Base-by-base conservation (phyloP, 2,329 filamentous ascomycete genomes). In the Eutypa lata region DNA sequence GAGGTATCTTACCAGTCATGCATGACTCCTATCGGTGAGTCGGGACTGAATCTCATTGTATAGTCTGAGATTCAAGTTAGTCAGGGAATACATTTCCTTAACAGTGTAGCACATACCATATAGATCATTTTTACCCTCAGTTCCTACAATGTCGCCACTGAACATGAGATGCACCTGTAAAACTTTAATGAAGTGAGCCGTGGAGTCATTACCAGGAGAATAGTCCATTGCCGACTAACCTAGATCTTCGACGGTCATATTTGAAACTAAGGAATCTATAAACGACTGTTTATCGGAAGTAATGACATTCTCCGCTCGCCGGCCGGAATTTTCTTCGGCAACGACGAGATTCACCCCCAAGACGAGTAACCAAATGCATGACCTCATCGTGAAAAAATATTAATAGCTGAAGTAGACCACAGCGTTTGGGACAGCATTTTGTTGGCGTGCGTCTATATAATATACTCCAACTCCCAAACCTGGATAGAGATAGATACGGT, bases 131-230 rank as follows among this genome's bases (percentile, higher is more conserved):
- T 70, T 62, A 2, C 68, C 68, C 5, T 69, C 57, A 11, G 67
- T 63, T 2, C 73, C 73, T 5, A 76, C 62, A 28, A 76, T 69
- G 43, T 73, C 71, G 45, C 69, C 72, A 11, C 67, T 73, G 52
- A 75, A 76, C 61, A 72, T 76, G 38, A 76, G 66, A 50, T 76
- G 73, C 19, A 76, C 59, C 63, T 76, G 74, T n/a, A 74, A 49
- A 2, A 71, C 67, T 68, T 26, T n/a, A 48, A 48, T 2, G 8
- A 28, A 22, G 26, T 31, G 6, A 31, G 26, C n/a, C n/a, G n/a
- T n/a, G n/a, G n/a, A n/a, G n/a, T n/a, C n/a, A n/a, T n/a, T n/a
- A n/a, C n/a, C n/a, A n/a, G n/a, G n/a, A n/a, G n/a, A n/a, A n/a
- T n/a, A n/a, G n/a, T n/a, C n/a, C 6, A 37, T 61, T 31, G 21